These are phyloP conservation scores for Penicillium decumbens DNA, from an alignment of 2,329 filamentous ascomycete genomes.

Conservation along the genomic window DNA sequence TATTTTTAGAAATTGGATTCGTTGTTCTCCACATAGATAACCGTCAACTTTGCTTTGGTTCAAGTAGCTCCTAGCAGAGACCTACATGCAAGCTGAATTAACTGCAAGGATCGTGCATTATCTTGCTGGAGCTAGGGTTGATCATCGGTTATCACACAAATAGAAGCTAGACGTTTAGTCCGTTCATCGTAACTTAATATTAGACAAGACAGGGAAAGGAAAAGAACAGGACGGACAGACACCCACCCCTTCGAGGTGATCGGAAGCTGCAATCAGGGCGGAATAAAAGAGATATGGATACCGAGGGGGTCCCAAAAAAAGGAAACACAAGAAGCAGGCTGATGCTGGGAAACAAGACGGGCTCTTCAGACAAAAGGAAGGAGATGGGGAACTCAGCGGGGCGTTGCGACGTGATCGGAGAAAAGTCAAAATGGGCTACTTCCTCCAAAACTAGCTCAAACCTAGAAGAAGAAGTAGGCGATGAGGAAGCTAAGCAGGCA, in stretches of 20 bases:
- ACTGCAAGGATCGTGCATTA: constrained; percentile 11
- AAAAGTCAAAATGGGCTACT: constrained; percentile 13
- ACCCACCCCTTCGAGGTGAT: not conserved
- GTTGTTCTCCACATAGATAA: not conserved
- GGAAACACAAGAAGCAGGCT: constrained; percentile 21
- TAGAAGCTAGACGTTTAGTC: constrained; percentile 20
- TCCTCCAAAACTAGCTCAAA: constrained; percentile 5
- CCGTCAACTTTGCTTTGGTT: not conserved
- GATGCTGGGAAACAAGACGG: constrained; percentile 27
- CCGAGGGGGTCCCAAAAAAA: constrained; percentile 11
- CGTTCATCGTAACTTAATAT: constrained; percentile 25
- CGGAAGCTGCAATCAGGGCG: constrained; percentile 3
- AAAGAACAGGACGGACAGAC: constrained; percentile 9
- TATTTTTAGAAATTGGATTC: not conserved
- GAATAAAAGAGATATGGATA: constrained; percentile 21
- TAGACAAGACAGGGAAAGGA: constrained; percentile 20
- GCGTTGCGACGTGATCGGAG: constrained; percentile 25
- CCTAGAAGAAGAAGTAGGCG: constrained; percentile 92
- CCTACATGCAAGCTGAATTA: not conserved
- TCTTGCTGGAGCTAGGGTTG: constrained; percentile 6
- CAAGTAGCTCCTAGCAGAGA: not conserved
- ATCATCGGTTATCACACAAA: constrained; percentile 21
- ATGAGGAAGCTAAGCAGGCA: constrained; percentile 89
- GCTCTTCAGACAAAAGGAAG: constrained; percentile 23
- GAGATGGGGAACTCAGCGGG: constrained; percentile 13